Base-by-base conservation (phyloP, 208 protist species). In the Angomonas deanei region DNA sequence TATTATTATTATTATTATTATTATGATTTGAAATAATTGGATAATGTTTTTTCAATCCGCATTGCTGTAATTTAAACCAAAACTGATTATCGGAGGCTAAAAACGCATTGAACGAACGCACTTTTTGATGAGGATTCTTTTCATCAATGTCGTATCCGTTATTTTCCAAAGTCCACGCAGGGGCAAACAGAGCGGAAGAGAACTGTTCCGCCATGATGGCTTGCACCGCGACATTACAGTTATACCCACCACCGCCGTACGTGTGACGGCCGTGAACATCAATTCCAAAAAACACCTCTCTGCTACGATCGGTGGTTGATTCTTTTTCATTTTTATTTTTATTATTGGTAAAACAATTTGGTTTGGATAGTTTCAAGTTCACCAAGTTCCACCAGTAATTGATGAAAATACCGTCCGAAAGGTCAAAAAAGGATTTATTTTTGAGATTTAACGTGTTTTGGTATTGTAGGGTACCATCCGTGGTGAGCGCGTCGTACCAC, bases 401-500 rank as follows among this genome's bases (percentile, higher is more conserved):
- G 15, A 76, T 78, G 54, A 97, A 96, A 13, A 97, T 78, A 31
- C 83, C 90, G 66, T 93, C 82, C 55, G 74, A 74, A 0, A 56
- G 61, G 34, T 93, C 70, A 64, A 97, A 97, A 64, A 93, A 97
- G 1, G 65, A 32, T 21, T 84, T 79, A 64, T 97, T 97, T 8
- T 74, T 63, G 15, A 58, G 1, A 3, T 70, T 95, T 21, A 97
- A 66, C 27, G 62, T 60, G 60, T 97, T 96, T 61, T 97, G 88
- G 58, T 90, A 96, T 15, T 31, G 17, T 17, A 96, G 39, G 10
- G 28, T 23, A 15, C 90, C 92, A 15, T 70, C 38, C 0, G 64
- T 68, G 8, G 78, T 93, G 3, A 97, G 69, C 10, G 85, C 82
- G 64, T 97, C 94, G 66, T 97, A 97, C 94, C 94, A 97, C 2